A percentile compares a stretch with the other conserved stretches of the same genome.
Evolutionary conservation across 2,329 filamentous ascomycete genomes (phyloP).

Genomic region (Xylaria digitata): DNA sequence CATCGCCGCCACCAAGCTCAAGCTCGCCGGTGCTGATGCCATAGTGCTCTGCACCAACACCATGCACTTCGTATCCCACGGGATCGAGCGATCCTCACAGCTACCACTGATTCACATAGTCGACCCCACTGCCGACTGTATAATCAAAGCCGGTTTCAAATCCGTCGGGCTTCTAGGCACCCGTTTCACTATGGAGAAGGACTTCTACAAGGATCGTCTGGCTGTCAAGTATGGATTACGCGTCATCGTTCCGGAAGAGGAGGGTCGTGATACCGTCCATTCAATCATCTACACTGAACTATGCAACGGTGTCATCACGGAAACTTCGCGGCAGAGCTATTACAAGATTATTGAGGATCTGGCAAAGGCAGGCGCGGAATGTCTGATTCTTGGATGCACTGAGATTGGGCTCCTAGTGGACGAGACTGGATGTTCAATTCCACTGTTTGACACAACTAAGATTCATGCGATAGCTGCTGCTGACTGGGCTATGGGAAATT

Average conservation of each 20-base stretch:
- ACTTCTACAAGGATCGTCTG: constrained; percentile 41
- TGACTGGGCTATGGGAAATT: constrained; percentile 33
- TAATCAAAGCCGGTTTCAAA: constrained; percentile 32
- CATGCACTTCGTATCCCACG: constrained; percentile 38
- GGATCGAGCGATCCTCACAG: constrained; percentile 29
- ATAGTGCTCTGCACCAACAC: constrained; percentile 41
- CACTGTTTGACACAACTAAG: constrained; percentile 35
- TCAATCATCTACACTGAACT: constrained; percentile 41
- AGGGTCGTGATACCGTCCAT: constrained; percentile 36
- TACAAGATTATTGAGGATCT: constrained; percentile 37
- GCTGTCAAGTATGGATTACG: constrained; percentile 38
- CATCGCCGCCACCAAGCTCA: constrained; percentile 29
- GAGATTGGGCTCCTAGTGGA: constrained; percentile 40
- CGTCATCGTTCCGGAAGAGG: constrained; percentile 40
- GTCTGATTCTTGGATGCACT: constrained; percentile 44
- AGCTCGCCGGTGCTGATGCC: constrained; percentile 39
- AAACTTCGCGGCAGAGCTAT: constrained; percentile 36
- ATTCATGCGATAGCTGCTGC: constrained; percentile 36
- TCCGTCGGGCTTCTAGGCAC: constrained; percentile 41
- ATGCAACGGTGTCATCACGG: constrained; percentile 36
- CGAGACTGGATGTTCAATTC: constrained; percentile 22
- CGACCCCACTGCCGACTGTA: constrained; percentile 37
- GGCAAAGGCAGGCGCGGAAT: constrained; percentile 37
- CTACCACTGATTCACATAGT: constrained; percentile 39
- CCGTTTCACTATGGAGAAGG: constrained; percentile 44